Percentiles rank a stretch among this genome's conserved stretches.
phyloP scores from a whole-genome alignment of 1,139 yeast genomes.

The Candida freyschussii region DNA sequence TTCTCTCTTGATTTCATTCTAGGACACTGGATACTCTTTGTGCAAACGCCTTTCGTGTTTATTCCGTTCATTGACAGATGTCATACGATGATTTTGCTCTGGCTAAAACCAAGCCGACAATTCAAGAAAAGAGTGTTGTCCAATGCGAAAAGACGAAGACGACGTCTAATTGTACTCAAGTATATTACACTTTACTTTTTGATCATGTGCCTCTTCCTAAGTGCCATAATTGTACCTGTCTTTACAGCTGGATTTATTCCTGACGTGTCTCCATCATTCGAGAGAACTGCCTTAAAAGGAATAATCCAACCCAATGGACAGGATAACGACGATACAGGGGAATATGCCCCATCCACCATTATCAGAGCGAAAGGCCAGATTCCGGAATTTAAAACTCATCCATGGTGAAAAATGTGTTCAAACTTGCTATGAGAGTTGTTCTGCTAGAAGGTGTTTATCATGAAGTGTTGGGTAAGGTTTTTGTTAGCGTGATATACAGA shows the following conservation, averaged over 20 bases:
- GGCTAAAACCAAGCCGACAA: slow-evolving; percentile 66
- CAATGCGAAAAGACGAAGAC: slow-evolving; percentile 32
- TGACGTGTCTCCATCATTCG: slow-evolving; percentile 19
- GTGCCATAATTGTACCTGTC: slow-evolving; percentile 40
- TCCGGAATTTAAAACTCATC: slow-evolving; percentile 18
- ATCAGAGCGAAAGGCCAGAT: slow-evolving; percentile 17
- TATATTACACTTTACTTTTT: slow-evolving; percentile 42
- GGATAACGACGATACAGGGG: slow-evolving; percentile 60
- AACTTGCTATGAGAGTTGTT: neutral
- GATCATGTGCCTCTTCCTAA: slow-evolving; percentile 34
- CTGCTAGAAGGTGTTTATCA: too few species aligned
- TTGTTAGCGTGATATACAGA: too few species aligned
- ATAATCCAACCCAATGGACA: slow-evolving; percentile 54
- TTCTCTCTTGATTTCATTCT: slow-evolving; percentile 70
- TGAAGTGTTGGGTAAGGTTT: too few species aligned
- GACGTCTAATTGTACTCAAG: slow-evolving; percentile 34
- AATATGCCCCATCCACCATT: slow-evolving; percentile 23
- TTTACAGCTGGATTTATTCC: slow-evolving; percentile 28
- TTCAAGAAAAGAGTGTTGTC: slow-evolving; percentile 41
- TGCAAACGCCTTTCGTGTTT: slow-evolving; percentile 57
- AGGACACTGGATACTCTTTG: slow-evolving; percentile 58
- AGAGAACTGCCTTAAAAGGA: slow-evolving; percentile 27
- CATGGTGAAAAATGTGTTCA: too few species aligned
- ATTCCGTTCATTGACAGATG: slow-evolving; percentile 70
- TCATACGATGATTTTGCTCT: slow-evolving; percentile 76